Percentiles rank a stretch among this genome's conserved stretches.
phyloP scores from a whole-genome alignment of 2,329 filamentous ascomycete genomes.

The Leptosphaerulina australis region DNA sequence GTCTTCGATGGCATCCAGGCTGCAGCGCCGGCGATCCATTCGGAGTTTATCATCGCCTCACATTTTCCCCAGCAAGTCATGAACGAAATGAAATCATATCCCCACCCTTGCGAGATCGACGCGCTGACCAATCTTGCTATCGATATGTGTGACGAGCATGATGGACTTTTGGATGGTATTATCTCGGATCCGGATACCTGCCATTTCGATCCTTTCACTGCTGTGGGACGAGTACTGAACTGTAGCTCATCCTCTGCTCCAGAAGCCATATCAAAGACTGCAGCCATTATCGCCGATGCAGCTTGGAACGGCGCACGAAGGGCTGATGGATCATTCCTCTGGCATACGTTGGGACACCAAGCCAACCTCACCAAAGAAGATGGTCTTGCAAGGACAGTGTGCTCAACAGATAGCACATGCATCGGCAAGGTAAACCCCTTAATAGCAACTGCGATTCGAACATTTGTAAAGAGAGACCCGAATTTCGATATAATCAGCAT shows the following conservation, averaged over 20 bases:
- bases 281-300: slow-evolving; percentile 23
- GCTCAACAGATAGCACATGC: slow-evolving; percentile 18
- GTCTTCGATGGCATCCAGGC: slow-evolving; percentile 41
- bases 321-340: slow-evolving; percentile 24
- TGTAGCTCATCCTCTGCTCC: slow-evolving; percentile 12
- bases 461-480: slow-evolving; percentile 24
- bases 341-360: slow-evolving; percentile 19
- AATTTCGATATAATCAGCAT: slow-evolving; percentile 7
- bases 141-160: slow-evolving; percentile 30
- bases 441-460: slow-evolving; percentile 5
- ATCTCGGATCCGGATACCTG: slow-evolving; percentile 30
- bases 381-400: slow-evolving; percentile 20
- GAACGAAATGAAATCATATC: slow-evolving; percentile 20
- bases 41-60: slow-evolving; percentile 14
- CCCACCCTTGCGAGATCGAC: slow-evolving; percentile 33
- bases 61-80: slow-evolving; percentile 34
- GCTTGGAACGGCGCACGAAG: slow-evolving; percentile 24
- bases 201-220: slow-evolving; percentile 27
- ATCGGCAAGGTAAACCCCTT: neutral
- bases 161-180: slow-evolving; percentile 34
- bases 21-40: slow-evolving; percentile 35
- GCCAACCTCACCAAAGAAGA: slow-evolving; percentile 13
- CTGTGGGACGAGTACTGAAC: slow-evolving; percentile 18
- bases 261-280: slow-evolving; percentile 10
- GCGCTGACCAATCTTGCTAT: slow-evolving; percentile 26